These are phyloP conservation scores for Tetraselmis chui DNA, from an alignment of 139 green algal genomes.

Conservation along the genomic window DNA sequence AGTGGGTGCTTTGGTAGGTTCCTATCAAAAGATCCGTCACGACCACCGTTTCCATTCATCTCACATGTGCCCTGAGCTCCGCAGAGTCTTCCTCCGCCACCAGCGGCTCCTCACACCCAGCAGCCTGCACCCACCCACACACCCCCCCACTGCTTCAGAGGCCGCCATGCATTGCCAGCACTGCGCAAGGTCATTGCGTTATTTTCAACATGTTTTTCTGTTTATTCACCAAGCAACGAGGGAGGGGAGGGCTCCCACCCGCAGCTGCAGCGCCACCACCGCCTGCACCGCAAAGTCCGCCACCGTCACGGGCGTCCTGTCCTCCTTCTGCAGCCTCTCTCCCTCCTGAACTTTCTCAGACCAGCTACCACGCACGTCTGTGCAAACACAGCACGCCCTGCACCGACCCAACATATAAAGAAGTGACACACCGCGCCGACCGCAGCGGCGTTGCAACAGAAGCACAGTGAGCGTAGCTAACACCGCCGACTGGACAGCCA, in stretches of 20 bases:
- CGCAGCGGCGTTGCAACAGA: not conserved
- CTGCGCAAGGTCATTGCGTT: too few species aligned
- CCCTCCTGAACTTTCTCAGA: not conserved
- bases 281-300: constrained; percentile 36
- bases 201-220: too few species aligned
- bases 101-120: constrained; percentile 9
- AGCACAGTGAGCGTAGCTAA: not conserved
- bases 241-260: too few species aligned
- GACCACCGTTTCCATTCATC: too few species aligned
- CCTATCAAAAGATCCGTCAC: too few species aligned
- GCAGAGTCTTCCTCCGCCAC: constrained; percentile 30
- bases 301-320: constrained; percentile 30
- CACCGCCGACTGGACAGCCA: too few species aligned
- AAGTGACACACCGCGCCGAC: not conserved
- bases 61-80: constrained; percentile 12
- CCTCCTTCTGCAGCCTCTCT: constrained; percentile 17
- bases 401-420: not conserved
- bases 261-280: constrained; percentile 13
- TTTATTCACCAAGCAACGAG: too few species aligned
- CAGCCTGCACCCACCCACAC: not conserved
- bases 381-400: not conserved
- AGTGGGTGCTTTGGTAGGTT: too few species aligned
- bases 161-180: too few species aligned
- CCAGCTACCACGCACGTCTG: not conserved
- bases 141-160: not conserved